These are phyloP conservation scores for Spencermartinsiella europaea DNA, from an alignment of 805 yeast species.

Conservation along the genomic window DNA sequence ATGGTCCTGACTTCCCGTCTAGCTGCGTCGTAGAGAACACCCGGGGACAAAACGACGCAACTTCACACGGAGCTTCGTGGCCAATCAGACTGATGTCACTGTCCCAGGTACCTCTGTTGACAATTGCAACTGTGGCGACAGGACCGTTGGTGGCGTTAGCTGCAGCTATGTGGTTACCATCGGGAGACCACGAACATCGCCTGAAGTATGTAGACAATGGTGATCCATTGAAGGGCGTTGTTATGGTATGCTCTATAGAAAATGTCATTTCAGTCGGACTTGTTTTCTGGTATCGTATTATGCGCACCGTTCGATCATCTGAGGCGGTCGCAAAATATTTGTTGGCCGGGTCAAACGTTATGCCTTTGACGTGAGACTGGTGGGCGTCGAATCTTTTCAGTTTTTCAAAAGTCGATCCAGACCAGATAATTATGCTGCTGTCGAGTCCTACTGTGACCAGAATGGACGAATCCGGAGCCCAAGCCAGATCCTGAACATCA, in stretches of 20 bases:
- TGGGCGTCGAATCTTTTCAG: constrained; percentile 87
- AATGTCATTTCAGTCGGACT: constrained; percentile 68
- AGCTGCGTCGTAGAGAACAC: constrained; percentile 24
- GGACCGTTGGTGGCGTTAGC: constrained; percentile 69
- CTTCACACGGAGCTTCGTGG: constrained; percentile 66
- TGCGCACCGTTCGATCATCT: constrained; percentile 87
- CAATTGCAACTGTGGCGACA: constrained; percentile 53
- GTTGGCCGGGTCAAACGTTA: constrained; percentile 96
- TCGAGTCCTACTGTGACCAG: constrained; percentile 93
- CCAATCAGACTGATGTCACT: constrained; percentile 59
- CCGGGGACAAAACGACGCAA: constrained; percentile 49
- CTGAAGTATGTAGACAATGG: constrained; percentile 89
- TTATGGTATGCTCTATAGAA: constrained; percentile 75
- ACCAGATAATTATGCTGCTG: constrained; percentile 89
- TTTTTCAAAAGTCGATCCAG: constrained; percentile 84
- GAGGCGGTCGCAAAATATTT: constrained; percentile 96
- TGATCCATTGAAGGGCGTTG: constrained; percentile 80
- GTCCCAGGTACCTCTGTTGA: constrained; percentile 63
- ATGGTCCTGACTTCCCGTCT: constrained; percentile 9
- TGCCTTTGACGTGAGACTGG: constrained; percentile 93
- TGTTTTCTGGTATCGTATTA: constrained; percentile 77
- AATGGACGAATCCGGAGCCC: constrained; percentile 93
- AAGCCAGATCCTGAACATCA: constrained; percentile 95
- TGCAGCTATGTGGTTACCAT: constrained; percentile 65
- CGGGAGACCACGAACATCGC: constrained; percentile 68